Conservation (phyloP, 768 basidiomycete species). For the Stropharia rugosoannulata region DNA sequence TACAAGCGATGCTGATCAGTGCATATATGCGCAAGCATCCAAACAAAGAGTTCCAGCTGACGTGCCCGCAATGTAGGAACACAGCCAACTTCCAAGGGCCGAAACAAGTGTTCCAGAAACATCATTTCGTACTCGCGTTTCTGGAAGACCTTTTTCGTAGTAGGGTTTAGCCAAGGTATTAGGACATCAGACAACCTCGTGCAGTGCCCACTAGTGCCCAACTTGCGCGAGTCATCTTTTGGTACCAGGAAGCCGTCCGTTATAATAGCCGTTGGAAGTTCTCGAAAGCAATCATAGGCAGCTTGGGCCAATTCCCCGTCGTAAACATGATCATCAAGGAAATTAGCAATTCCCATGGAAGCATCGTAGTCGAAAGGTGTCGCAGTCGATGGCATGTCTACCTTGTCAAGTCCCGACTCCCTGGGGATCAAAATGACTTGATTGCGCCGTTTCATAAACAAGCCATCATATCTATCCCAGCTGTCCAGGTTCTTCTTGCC, state of each 20-base stretch:
- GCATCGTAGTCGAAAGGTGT: neutral
- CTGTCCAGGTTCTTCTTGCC: neutral
- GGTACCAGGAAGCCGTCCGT: neutral
- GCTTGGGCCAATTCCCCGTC: neutral
- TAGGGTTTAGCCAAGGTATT: too few species aligned
- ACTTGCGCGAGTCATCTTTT: neutral
- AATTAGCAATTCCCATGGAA: neutral
- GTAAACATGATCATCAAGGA: neutral
- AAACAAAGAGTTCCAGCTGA: slow-evolving; percentile 1
- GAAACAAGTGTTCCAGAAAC: neutral
- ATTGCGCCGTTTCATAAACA: neutral
- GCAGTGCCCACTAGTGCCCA: neutral
- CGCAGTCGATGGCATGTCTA: neutral
- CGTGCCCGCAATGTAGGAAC: neutral
- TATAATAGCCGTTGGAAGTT: neutral
- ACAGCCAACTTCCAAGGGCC: neutral
- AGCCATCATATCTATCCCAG: neutral
- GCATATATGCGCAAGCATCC: neutral
- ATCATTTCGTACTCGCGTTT: neutral
- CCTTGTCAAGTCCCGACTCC: neutral
- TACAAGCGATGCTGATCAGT: neutral
- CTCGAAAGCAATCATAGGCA: neutral
- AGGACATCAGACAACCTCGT: neutral
- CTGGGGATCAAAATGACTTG: neutral
- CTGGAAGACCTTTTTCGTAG: neutral